Evolutionary conservation across 1,284 basidiomycete species (phyloP), one percentile per base, ranked within the genome.

Genomic region (Meripilus lineatus): DNA sequence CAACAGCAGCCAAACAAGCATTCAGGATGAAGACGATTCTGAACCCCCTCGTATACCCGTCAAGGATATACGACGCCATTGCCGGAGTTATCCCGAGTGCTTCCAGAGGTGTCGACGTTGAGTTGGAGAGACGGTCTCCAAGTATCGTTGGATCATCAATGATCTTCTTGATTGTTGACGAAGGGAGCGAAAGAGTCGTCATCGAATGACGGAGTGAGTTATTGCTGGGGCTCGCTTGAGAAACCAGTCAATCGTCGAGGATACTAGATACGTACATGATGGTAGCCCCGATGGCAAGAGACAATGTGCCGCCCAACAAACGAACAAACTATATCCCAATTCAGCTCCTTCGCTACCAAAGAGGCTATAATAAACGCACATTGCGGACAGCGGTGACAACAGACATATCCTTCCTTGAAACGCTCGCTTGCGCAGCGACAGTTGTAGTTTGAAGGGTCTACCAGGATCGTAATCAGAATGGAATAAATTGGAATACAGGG

Each of bases 341-440:
- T 22, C 33, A 38, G 39, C 4, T n/a, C n/a, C 32, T 5, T 21
- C 33, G 28, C 13, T 44, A 24, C 20, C 13, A 38, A 23, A n/a
- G 8, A 30, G 28, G n/a, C 28, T 10, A n/a, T 10, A 40, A 17
- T 13, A 58, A n/a, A n/a, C 70, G 42, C 46, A 79, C 78, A 54
- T 85, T 86, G 24, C 84, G 71, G 40, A 81, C 74, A 0, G 78
- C 76, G 0, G 84, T 87, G 1, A 85, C 82, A 5, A 84, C 82
- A 1, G 81, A 79, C 74, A 86, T 80, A 48, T 86, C 83, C 36
- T 69, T 67, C 20, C 82, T 64, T 0, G 76, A 61, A 1, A 86
- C 84, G 18, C 81, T 82, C 0, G 82, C 81, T 55, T 87, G 84
- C 3, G 77, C 81, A 0, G 84, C 83, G 2, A 86, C 75, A 0